Percentiles rank a stretch among this genome's conserved stretches.
Evolutionary conservation across 148 eudicot species (phyloP).

Genomic region (Persicaria tinctoria): DNA sequence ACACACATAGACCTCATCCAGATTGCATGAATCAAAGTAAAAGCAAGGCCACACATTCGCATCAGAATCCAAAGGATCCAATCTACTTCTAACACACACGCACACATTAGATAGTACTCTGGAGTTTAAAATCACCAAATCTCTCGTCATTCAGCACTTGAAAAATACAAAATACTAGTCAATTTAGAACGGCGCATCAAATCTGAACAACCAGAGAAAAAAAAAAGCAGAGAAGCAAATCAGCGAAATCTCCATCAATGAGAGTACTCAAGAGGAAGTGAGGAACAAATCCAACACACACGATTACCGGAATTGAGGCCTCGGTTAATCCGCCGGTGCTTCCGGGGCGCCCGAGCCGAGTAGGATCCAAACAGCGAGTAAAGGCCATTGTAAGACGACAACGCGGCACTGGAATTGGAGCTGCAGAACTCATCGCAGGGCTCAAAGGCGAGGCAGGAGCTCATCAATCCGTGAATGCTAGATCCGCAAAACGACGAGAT

Average conservation of each 20-base stretch:
- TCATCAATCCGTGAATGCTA: constrained; percentile 31
- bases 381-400: constrained; percentile 20
- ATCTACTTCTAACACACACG: background rate
- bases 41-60: too few species aligned
- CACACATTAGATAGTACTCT: background rate
- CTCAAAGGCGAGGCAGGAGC: constrained; percentile 26
- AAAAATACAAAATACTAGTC: background rate
- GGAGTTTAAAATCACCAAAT: too few species aligned
- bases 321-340: constrained; percentile 35
- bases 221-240: background rate
- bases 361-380: constrained; percentile 33
- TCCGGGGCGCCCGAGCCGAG: constrained; percentile 18
- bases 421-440: constrained; percentile 32
- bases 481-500: constrained; percentile 34
- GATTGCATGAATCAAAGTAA: constrained; percentile 19
- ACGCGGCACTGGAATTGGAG: constrained; percentile 17
- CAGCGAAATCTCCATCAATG: too few species aligned
- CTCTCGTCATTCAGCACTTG: too few species aligned
- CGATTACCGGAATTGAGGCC: constrained; percentile 30
- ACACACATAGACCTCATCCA: constrained; percentile 12
- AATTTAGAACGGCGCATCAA: background rate
- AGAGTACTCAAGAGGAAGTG: too few species aligned
- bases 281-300: background rate
- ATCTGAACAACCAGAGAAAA: background rate
- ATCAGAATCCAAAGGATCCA: constrained; percentile 10